Base-by-base conservation (phyloP, 306 rosid genomes). In the Gillenia trifoliata region DNA sequence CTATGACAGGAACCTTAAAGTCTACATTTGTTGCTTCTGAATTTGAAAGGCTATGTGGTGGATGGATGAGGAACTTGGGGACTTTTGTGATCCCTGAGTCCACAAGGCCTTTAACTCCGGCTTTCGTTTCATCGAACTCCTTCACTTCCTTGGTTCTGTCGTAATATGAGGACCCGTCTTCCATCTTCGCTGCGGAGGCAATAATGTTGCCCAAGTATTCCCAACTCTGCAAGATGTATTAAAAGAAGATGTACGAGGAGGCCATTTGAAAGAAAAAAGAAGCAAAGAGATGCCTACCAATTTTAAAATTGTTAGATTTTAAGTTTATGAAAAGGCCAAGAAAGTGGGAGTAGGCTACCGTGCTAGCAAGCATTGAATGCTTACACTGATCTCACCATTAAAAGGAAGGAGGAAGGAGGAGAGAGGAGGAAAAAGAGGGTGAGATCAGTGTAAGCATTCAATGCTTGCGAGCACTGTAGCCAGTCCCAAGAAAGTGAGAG, bases 31-130 rank as follows among this genome's bases (percentile, higher is more conserved):
- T 34, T 0, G 71, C 22, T 4, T 65, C 57, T 45, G 62, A 6
- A 43, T 2, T 64, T 64, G 74, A 38, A 16, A 75, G 77, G 33
- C 57, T 23, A 25, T 87, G 82, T 17, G 78, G 78, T 40, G 90
- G 87, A 70, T 90, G 91, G 36, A 89, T 74, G 72, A 90, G 80
- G 77, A 90, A 87, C 50, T 81, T 81, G 0, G 97, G 98, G 20
- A 93, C 83, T 73, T 84, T 86, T 4, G 71, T 55, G 61, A 88
- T 76, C 10, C 91, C 93, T 2, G 89, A 84, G 77, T 89, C 92
- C 0, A 85, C 34, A 5, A 93, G 85, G n/a, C 94, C 98, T 61
- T 90, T 93, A 2, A 93, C 90, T 43, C 98, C 96, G 6, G 83
- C 85, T 79, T 86, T 89, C 20, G 87, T 87, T 33, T 90, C 92